Base-by-base conservation (phyloP, 805 yeast species). In the Zygoascus biomembranicola region DNA sequence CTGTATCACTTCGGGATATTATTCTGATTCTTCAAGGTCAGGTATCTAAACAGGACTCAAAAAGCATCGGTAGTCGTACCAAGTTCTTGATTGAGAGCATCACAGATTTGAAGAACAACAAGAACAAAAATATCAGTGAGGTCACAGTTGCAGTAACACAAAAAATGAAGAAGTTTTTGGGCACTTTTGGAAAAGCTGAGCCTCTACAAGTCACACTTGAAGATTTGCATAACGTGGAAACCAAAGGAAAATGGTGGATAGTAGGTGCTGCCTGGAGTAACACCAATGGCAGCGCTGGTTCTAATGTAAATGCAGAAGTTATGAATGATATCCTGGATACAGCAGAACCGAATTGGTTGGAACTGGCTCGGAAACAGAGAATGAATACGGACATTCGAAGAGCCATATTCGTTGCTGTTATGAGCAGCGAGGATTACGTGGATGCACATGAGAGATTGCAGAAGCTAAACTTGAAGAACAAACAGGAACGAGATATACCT, bases 201-300 rank as follows among this genome's bases (percentile, higher is more conserved):
- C 87, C 99, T 1, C 75, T 94, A 26, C 89, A 87, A 59, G 98
- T 94, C 0, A 73, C 87, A 2, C 72, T 92, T 19, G 83, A 81
- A 47, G 99, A 94, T 70, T 89, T 94, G 54, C 81, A 79, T 49
- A 81, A 79, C 56, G 77, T 88, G 23, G 87, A 84, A 13, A 79
- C 84, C 0, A 81, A 82, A 59, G 99, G 99, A 54, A 94, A 92
- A 69, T 94, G 99, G 99, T 94, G 99, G 99, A 74, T 94, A 32
- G 92, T 94, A 32, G 99, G 99, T 49, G 87, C 98, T 1, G 96
- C 99, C 0, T 94, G 97, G 97, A 87, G 82, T 63, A 97, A 96
- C 2, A 19, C 45, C 8, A 44, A 47, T 4, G 37, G 50, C 5
- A 66, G 61, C 8, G 66, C 66, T 2, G n/a, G 26, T 8, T 2